phyloP scores from a whole-genome alignment of 495 filamentous ascomycete genomes.

The Bombardia bombarda region DNA sequence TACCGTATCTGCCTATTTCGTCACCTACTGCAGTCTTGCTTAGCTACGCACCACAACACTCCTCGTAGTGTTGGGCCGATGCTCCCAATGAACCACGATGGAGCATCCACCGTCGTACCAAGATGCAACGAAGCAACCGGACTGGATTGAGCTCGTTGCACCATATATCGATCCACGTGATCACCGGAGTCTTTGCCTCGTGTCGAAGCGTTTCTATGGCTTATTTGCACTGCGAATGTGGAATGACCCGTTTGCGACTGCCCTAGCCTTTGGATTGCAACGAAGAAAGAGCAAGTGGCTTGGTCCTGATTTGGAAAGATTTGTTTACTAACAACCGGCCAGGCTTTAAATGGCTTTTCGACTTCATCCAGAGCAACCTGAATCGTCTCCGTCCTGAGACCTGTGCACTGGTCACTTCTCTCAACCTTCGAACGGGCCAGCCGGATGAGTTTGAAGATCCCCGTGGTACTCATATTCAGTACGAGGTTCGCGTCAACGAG shows the following conservation, averaged over 20 bases:
- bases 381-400: slow-evolving; percentile 17
- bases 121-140: slow-evolving; percentile 26
- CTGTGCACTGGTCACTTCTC: slow-evolving; percentile 21
- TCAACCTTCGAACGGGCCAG: slow-evolving; percentile 24
- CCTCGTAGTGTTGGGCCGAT: too few relatives aligned
- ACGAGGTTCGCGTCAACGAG: too few relatives aligned
- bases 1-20: too few relatives aligned
- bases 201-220: slow-evolving; percentile 31
- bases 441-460: not conserved
- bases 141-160: slow-evolving; percentile 39
- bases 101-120: slow-evolving; percentile 33
- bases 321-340: too few relatives aligned
- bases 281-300: slow-evolving; percentile 28
- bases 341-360: slow-evolving; percentile 33
- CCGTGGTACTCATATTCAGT: slow-evolving; percentile 12
- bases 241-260: slow-evolving; percentile 33
- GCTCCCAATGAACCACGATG: not conserved
- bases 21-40: too few relatives aligned
- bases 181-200: slow-evolving; percentile 34
- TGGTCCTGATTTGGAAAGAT: too few relatives aligned
- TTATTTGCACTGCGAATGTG: slow-evolving; percentile 39
- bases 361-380: slow-evolving; percentile 26
- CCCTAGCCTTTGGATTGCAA: slow-evolving; percentile 20
- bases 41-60: too few relatives aligned
- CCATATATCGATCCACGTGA: slow-evolving; percentile 23